Evolutionary conservation across 306 rosid species (phyloP).

Genomic region (Vigna radiata): DNA sequence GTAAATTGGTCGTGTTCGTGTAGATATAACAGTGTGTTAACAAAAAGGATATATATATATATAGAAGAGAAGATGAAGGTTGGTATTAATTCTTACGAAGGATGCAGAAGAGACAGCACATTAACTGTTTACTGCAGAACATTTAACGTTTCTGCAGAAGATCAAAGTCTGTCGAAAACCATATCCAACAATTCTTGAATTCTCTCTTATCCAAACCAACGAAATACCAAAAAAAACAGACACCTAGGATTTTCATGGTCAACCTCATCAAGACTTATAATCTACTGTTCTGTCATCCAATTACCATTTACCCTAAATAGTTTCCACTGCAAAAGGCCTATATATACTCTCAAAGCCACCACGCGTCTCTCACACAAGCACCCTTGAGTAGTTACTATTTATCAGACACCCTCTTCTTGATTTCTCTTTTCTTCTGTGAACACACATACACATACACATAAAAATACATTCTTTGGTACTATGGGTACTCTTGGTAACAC

Average conservation of each 20-base stretch:
- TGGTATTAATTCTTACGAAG: not conserved
- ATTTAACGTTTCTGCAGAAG: not conserved
- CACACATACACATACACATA: not conserved
- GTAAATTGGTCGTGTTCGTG: no score
- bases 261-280: not conserved
- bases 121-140: not conserved
- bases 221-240: no score
- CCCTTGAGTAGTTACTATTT: not conserved
- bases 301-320: not conserved
- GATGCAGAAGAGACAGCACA: not conserved
- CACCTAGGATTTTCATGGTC: no score
- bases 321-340: conserved; percentile 29
- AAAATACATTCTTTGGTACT: no score
- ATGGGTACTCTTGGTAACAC: not conserved
- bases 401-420: no score
- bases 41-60: not conserved
- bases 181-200: not conserved
- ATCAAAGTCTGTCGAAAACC: not conserved
- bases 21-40: no score
- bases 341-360: not conserved
- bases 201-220: not conserved
- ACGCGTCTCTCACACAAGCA: not conserved
- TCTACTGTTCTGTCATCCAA: not conserved
- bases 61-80: not conserved
- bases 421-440: no score